Percentiles rank a stretch among this genome's conserved stretches.
Evolutionary conservation across 2,329 filamentous ascomycete species (phyloP).

Genomic region (Chrysoporthe deuterocubensis): DNA sequence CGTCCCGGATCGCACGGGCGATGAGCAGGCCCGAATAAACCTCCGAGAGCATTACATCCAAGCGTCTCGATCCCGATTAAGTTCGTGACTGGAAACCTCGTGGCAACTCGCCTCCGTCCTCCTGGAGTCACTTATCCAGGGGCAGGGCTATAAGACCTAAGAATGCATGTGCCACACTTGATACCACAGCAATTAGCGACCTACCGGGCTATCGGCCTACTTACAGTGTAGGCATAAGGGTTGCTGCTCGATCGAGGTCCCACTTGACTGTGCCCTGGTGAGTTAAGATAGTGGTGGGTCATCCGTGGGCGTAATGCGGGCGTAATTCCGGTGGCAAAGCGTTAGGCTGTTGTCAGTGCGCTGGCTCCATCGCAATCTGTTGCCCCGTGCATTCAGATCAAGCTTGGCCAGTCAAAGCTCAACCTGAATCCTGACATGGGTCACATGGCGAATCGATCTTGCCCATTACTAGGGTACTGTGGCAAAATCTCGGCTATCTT

Average conservation of each 20-base stretch:
- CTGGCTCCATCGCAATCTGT: conserved; percentile 7
- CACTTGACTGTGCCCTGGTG: too few species aligned
- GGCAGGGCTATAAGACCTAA: too few species aligned
- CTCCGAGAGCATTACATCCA: background rate
- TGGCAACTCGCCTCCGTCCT: background rate
- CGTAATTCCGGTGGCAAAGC: background rate
- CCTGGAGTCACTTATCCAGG: too few species aligned
- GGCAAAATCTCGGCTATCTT: background rate
- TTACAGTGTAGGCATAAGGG: too few species aligned
- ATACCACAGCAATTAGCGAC: too few species aligned
- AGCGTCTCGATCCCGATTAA: background rate
- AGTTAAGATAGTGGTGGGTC: background rate
- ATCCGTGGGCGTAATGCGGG: too few species aligned
- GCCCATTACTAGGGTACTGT: background rate
- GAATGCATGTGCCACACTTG: too few species aligned
- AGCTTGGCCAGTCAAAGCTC: background rate
- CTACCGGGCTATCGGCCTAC: too few species aligned
- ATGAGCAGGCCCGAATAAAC: background rate
- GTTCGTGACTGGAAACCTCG: background rate
- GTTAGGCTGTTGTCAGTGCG: background rate
- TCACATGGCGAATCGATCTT: background rate
- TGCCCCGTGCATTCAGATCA: background rate
- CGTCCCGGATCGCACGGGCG: background rate
- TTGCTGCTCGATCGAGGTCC: too few species aligned
- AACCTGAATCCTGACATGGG: background rate